Conservation (phyloP, 2,329 filamentous ascomycete genomes). For the Fusarium tjaetaba region DNA sequence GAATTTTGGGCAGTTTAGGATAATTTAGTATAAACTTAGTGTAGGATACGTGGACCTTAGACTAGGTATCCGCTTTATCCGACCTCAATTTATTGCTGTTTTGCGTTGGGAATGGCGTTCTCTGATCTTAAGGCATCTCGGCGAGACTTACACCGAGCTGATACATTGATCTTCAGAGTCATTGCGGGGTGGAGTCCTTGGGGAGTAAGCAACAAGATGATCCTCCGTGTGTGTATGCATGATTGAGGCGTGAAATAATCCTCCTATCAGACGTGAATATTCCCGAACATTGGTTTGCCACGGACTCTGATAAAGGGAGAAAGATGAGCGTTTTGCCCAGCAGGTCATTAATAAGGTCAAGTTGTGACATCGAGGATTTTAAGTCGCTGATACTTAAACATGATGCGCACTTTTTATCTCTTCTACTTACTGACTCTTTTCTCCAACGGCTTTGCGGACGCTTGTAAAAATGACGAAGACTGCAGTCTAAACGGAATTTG, state of each 20-base stretch:
- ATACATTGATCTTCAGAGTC: background rate
- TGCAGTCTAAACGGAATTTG: constrained; percentile 48
- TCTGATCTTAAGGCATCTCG: background rate
- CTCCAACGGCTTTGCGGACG: background rate
- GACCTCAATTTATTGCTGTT: no score
- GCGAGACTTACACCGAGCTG: background rate
- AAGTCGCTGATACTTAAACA: background rate
- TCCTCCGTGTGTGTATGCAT: background rate
- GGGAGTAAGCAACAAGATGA: background rate
- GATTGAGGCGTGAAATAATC: background rate
- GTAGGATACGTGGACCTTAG: no score
- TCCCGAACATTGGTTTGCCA: background rate
- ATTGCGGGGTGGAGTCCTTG: background rate
- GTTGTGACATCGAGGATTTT: no score
- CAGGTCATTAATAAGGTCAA: background rate
- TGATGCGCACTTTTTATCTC: background rate
- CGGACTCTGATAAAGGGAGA: no score
- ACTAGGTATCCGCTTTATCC: no score
- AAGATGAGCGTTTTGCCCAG: accelerated
- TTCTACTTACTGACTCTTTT: background rate
- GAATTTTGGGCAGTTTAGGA: no score
- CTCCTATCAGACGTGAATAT: background rate
- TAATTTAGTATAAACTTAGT: no score
- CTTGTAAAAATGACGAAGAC: constrained; percentile 40
- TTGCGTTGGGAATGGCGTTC: no score